Conservation (phyloP, 176 grass and related monocot genomes). For the Avena atlantica region DNA sequence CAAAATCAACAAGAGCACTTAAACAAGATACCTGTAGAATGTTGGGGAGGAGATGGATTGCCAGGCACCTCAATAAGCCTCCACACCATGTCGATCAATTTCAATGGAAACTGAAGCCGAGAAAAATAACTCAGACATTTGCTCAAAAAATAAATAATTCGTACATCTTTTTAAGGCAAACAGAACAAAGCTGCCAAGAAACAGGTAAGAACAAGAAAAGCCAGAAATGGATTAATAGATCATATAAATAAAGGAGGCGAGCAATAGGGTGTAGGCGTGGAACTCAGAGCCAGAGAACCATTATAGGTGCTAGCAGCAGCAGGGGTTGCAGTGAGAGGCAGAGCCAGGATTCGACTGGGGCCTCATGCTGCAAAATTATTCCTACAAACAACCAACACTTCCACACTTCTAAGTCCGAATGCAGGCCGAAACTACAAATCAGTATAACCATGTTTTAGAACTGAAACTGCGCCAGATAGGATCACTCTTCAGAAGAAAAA, state of each 20-base stretch:
- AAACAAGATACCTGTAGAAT: slow-evolving; percentile 42
- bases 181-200: neutral
- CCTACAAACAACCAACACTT: neutral
- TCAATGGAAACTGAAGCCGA: neutral
- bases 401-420: neutral
- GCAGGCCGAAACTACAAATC: neutral
- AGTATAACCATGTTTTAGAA: neutral
- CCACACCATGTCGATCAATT: slow-evolving; percentile 35
- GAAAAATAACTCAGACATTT: neutral
- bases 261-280: neutral
- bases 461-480: neutral
- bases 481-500: neutral
- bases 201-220: neutral
- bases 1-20: neutral
- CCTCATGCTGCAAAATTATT: neutral
- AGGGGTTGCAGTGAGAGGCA: neutral
- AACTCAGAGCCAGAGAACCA: neutral
- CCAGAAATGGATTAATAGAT: neutral
- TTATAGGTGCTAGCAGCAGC: neutral
- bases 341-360: neutral
- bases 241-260: neutral
- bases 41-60: slow-evolving; percentile 1
- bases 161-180: neutral
- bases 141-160: too few relatives aligned
- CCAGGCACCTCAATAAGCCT: slow-evolving; percentile 42